Percentiles rank a stretch among this genome's conserved stretches.
Evolutionary conservation across 164 flowering plant species (phyloP).

Genomic region (Chloranthus sessilifolius): DNA sequence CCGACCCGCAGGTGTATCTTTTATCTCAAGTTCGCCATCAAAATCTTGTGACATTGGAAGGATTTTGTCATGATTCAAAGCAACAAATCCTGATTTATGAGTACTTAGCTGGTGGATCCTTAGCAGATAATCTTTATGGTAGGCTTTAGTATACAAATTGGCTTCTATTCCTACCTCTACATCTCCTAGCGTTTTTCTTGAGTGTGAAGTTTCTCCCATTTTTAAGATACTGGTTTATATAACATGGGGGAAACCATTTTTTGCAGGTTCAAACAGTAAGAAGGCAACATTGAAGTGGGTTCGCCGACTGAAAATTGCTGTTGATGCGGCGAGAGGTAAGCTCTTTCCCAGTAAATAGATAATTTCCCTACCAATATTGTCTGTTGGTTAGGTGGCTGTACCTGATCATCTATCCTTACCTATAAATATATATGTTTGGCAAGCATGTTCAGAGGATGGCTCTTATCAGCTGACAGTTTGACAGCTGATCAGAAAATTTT

Average conservation of each 20-base stretch:
- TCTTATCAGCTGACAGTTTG: too few species aligned
- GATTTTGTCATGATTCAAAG: slow-evolving; percentile 71
- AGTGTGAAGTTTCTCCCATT: not conserved
- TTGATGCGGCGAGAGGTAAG: slow-evolving; percentile 89
- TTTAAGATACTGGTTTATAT: slow-evolving; percentile 1
- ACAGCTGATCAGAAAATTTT: too few species aligned
- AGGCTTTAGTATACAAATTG: slow-evolving; percentile 8
- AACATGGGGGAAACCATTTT: slow-evolving; percentile 4
- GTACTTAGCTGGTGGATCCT: slow-evolving; percentile 78
- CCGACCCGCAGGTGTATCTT: slow-evolving; percentile 54
- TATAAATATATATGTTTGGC: too few species aligned
- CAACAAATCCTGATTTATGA: slow-evolving; percentile 84
- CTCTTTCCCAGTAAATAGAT: too few species aligned
- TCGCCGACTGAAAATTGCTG: slow-evolving; percentile 75
- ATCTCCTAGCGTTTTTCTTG: not conserved
- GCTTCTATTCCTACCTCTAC: not conserved
- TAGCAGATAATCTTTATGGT: slow-evolving; percentile 84
- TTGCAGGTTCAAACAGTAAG: slow-evolving; percentile 59
- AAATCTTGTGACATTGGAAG: slow-evolving; percentile 78
- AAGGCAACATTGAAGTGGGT: slow-evolving; percentile 67
- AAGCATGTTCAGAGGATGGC: too few species aligned
- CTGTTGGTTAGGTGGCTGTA: too few species aligned
- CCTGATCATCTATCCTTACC: too few species aligned
- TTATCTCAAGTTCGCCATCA: slow-evolving; percentile 75
- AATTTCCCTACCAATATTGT: too few species aligned